Conservation (phyloP, 2,329 filamentous ascomycete species). For the Ramularia endophylla region DNA sequence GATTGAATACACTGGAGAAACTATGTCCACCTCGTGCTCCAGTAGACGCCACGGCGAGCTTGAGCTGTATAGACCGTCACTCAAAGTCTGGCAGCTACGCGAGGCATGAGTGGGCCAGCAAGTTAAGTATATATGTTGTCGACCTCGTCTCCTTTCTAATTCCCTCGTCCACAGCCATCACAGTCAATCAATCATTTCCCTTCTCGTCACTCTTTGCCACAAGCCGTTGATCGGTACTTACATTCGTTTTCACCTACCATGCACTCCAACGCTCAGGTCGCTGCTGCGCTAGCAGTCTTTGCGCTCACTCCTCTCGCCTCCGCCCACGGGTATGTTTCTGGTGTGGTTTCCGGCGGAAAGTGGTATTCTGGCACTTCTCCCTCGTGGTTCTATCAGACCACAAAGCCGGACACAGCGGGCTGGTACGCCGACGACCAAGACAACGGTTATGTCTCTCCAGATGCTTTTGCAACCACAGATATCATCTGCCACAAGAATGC, state of each 20-base stretch:
- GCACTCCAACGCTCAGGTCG: constrained; percentile 14
- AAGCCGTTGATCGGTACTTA: constrained; percentile 12
- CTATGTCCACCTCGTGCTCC: no score
- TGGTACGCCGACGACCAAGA: constrained; percentile 36
- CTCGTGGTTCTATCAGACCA: constrained; percentile 48
- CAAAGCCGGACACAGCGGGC: constrained; percentile 47
- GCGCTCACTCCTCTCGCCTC: constrained; percentile 29
- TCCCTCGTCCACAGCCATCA: neutral
- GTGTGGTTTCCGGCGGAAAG: constrained; percentile 42
- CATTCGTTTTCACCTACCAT: constrained; percentile 13
- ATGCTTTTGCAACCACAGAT: constrained; percentile 18
- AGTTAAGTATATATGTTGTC: constrained; percentile 9
- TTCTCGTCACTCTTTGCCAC: constrained; percentile 12
- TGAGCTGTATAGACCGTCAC: no score
- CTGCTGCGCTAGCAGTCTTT: constrained; percentile 10
- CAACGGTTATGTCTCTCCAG: constrained; percentile 26
- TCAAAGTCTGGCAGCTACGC: no score
- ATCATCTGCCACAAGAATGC: constrained; percentile 48
- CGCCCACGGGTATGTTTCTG: constrained; percentile 41
- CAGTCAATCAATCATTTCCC: constrained; percentile 5
- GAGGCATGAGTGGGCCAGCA: neutral
- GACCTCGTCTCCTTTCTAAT: neutral
- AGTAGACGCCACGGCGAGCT: no score
- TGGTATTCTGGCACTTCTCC: constrained; percentile 40
- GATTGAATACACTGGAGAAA: no score